phyloP scores from a whole-genome alignment of 2,329 filamentous ascomycete species.

The Aspergillus sp. region DNA sequence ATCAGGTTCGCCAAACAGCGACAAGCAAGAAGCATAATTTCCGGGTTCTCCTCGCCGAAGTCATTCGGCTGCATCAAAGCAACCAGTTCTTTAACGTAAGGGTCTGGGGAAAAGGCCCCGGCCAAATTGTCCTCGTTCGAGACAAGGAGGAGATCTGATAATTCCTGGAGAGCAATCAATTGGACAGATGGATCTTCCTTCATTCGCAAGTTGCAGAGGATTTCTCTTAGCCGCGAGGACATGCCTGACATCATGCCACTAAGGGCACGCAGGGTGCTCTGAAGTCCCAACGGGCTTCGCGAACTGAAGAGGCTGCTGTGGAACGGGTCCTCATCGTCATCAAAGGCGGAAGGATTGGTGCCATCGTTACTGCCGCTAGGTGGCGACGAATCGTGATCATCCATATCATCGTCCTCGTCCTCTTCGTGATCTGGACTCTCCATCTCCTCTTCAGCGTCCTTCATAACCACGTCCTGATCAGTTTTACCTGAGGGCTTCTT shows the following conservation, averaged over 20 bases:
- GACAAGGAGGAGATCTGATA: slow-evolving; percentile 86
- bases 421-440: slow-evolving; percentile 31
- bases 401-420: slow-evolving; percentile 22
- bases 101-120: slow-evolving; percentile 87
- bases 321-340: slow-evolving; percentile 55
- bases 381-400: slow-evolving; percentile 36
- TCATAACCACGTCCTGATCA: slow-evolving; percentile 63
- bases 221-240: slow-evolving; percentile 68
- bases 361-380: slow-evolving; percentile 60
- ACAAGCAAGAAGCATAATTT: slow-evolving; percentile 95
- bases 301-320: slow-evolving; percentile 55
- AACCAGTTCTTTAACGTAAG: slow-evolving; percentile 92
- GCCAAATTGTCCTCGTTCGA: slow-evolving; percentile 95
- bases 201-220: slow-evolving; percentile 65
- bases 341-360: slow-evolving; percentile 43
- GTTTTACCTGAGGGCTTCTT: slow-evolving; percentile 47
- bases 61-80: slow-evolving; percentile 84
- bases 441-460: slow-evolving; percentile 54
- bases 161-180: slow-evolving; percentile 81
- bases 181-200: slow-evolving; percentile 83
- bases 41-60: slow-evolving; percentile 79
- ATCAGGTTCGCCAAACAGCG: slow-evolving; percentile 94
- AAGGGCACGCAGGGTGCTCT: slow-evolving; percentile 73
- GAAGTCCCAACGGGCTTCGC: slow-evolving; percentile 59
- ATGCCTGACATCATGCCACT: slow-evolving; percentile 88